Conservation (phyloP, 1,284 basidiomycete genomes). For the Earliella scabrosa region DNA sequence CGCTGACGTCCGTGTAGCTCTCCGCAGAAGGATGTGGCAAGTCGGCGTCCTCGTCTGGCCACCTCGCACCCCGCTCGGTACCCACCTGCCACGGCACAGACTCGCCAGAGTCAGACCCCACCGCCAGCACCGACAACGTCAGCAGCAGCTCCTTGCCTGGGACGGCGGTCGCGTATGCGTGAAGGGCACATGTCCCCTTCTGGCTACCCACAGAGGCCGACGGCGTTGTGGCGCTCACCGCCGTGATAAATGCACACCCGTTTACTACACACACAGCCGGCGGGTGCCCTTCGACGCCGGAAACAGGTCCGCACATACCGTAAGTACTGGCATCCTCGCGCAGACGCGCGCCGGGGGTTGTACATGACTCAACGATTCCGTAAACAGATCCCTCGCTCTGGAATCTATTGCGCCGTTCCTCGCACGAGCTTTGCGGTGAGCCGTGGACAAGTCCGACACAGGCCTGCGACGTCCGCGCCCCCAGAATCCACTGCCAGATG, state of each 20-base stretch:
- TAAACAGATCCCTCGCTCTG: slow-evolving; percentile 9
- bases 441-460: no score
- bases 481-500: no score
- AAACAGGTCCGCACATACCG: background rate
- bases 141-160: background rate
- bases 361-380: slow-evolving; percentile 21
- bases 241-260: slow-evolving; percentile 19
- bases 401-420: background rate
- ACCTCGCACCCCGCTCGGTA: background rate
- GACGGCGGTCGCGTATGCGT: background rate
- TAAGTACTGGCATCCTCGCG: background rate
- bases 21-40: background rate
- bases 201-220: background rate
- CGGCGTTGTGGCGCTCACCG: slow-evolving; percentile 16
- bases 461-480: no score
- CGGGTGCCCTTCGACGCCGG: background rate
- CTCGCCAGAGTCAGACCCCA: no score
- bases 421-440: background rate
- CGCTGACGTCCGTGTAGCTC: slow-evolving; percentile 8
- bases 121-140: no score
- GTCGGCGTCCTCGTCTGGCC: background rate
- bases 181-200: slow-evolving; percentile 1
- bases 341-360: background rate
- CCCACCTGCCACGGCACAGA: no score
- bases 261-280: slow-evolving; percentile 8